Evolutionary conservation across 179 eudicot genomes (phyloP).

Genomic region (Heliamphora pulchella): DNA sequence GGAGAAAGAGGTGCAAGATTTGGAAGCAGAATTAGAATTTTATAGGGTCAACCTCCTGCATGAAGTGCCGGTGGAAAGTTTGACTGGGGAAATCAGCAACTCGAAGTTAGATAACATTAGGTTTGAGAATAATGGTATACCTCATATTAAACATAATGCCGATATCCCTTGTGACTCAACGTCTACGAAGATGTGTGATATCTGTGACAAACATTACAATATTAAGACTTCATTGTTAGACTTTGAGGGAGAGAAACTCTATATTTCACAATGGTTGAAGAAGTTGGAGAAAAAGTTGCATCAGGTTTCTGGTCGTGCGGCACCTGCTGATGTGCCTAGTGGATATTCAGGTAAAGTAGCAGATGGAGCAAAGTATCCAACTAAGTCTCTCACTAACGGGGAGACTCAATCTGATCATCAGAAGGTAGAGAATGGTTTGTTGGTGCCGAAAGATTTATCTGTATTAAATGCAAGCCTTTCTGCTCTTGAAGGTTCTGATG

Average conservation of each 20-base stretch:
- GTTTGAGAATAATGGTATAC: constrained; percentile 4
- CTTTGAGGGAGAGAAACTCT: constrained; percentile 34
- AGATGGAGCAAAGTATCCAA: not conserved
- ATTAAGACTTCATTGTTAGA: constrained; percentile 9
- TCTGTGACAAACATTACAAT: not conserved
- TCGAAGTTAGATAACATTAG: constrained; percentile 14
- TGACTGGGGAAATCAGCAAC: constrained; percentile 19
- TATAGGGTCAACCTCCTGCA: constrained; percentile 37
- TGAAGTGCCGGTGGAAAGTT: constrained; percentile 25
- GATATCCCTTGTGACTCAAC: not conserved
- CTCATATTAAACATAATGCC: not conserved
- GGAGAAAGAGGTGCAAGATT: constrained; percentile 69
- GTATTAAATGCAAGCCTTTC: constrained; percentile 13
- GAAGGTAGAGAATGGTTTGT: constrained; percentile 17
- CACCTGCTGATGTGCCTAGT: constrained; percentile 8
- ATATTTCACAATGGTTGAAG: constrained; percentile 30
- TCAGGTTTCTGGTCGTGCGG: constrained; percentile 9
- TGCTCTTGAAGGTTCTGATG: constrained; percentile 5
- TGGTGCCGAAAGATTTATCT: constrained; percentile 13
- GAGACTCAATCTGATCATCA: constrained; percentile 6
- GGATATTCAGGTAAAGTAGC: not conserved
- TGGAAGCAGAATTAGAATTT: constrained; percentile 55
- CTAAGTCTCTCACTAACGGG: not conserved
- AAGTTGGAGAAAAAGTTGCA: constrained; percentile 27
- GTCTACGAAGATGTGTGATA: not conserved